These are phyloP conservation scores for Aspergillus uvarum DNA, from an alignment of 2,329 filamentous ascomycete species.

Conservation along the genomic window DNA sequence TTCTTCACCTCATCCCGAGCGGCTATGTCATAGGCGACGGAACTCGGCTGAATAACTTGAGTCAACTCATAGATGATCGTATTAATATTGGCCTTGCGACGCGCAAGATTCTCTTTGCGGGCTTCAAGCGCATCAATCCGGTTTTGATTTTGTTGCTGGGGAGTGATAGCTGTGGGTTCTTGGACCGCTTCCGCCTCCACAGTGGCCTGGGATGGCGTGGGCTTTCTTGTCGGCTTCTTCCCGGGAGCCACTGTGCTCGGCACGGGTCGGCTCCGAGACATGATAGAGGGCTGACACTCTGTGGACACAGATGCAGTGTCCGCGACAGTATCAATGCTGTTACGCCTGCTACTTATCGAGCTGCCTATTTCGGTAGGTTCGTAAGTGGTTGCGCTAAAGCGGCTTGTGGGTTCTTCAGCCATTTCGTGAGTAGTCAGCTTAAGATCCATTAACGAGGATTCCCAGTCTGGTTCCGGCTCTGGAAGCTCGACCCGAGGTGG, in stretches of 20 bases:
- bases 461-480: conserved; percentile 29
- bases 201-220: conserved; percentile 40
- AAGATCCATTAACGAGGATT: conserved; percentile 34
- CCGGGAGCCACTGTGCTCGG: conserved; percentile 30
- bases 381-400: conserved; percentile 65
- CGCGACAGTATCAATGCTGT: conserved; percentile 31
- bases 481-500: conserved; percentile 26
- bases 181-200: conserved; percentile 44
- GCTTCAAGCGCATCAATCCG: conserved; percentile 67
- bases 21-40: conserved; percentile 67
- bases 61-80: conserved; percentile 74
- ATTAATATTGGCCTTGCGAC: conserved; percentile 69
- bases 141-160: conserved; percentile 60
- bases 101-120: conserved; percentile 62
- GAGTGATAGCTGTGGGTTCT: conserved; percentile 61
- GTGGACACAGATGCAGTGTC: conserved; percentile 34
- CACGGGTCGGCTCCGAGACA: conserved; percentile 43
- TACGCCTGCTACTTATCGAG: conserved; percentile 29
- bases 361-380: conserved; percentile 52
- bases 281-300: conserved; percentile 36
- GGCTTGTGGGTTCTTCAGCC: conserved; percentile 55
- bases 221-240: conserved; percentile 42
- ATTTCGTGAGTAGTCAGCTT: conserved; percentile 35
- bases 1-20: conserved; percentile 55
- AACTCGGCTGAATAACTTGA: conserved; percentile 69